A percentile compares a stretch with the other conserved stretches of the same genome.
These are phyloP conservation scores for Heritiera littoralis DNA, from an alignment of 345 rosid genomes.

Conservation along the genomic window DNA sequence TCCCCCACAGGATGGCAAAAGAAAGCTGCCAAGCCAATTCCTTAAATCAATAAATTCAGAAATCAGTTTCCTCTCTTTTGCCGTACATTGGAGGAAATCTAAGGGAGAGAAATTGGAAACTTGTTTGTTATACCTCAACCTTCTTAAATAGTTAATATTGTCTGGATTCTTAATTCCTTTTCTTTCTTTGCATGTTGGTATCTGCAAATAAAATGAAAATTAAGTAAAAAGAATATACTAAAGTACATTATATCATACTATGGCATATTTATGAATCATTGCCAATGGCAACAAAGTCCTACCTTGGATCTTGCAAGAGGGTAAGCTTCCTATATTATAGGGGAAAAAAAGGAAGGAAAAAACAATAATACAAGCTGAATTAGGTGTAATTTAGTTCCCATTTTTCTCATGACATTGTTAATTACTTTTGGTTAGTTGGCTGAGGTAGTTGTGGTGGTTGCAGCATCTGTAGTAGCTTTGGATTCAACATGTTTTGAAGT, in stretches of 20 bases:
- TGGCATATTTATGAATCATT: not conserved
- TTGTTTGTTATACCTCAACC: not conserved
- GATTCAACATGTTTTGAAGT: not conserved
- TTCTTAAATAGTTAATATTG: no score
- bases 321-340: not conserved
- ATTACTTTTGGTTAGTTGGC: not conserved
- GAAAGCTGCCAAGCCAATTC: no score
- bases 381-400: not conserved
- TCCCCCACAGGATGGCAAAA: not conserved
- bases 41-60: not conserved
- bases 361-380: not conserved
- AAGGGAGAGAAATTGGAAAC: not conserved
- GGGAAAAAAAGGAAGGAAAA: not conserved
- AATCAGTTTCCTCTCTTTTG: no score
- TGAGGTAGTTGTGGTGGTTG: not conserved
- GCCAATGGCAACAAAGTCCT: not conserved
- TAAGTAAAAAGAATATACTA: not conserved
- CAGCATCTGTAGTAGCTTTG: not conserved
- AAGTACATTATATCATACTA: not conserved
- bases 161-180: not conserved
- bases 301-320: not conserved
- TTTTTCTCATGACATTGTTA: no score
- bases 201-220: not conserved
- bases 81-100: not conserved
- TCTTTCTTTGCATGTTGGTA: not conserved